Conservation (phyloP, 345 rosid species). For the Capsella bursapastoris region DNA sequence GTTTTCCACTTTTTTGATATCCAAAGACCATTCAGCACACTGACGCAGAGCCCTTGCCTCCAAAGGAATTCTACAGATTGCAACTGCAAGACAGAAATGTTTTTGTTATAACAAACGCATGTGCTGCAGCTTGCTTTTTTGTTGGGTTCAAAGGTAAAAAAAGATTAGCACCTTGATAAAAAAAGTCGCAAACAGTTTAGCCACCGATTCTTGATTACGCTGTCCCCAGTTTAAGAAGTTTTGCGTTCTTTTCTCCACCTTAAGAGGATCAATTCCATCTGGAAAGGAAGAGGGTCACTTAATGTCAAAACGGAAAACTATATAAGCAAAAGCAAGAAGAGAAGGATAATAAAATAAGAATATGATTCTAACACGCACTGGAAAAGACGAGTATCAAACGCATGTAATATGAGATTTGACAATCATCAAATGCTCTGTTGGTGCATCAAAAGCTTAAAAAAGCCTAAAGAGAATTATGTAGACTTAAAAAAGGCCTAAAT, state of each 20-base stretch:
- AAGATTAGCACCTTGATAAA: constrained; percentile 31
- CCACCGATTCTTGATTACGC: constrained; percentile 52
- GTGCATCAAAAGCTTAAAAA: neutral
- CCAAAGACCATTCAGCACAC: constrained; percentile 55
- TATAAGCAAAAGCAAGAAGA: neutral
- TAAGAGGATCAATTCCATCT: constrained; percentile 56
- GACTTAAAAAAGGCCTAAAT: no score
- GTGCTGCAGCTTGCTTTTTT: neutral
- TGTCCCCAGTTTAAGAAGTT: constrained; percentile 54
- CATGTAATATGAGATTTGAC: neutral
- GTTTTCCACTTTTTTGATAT: constrained; percentile 46
- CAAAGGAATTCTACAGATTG: constrained; percentile 59
- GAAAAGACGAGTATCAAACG: neutral
- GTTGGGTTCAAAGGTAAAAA: neutral
- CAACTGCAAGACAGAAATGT: constrained; percentile 45
- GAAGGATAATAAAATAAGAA: neutral
- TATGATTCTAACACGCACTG: neutral
- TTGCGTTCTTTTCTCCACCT: constrained; percentile 43
- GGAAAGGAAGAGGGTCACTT: constrained; percentile 1
- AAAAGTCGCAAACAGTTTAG: constrained; percentile 36
- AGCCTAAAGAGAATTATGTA: neutral
- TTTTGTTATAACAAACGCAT: constrained; percentile 9
- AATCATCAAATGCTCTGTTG: neutral
- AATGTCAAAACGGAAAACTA: constrained; percentile 8
- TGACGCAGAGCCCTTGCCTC: constrained; percentile 58